A percentile compares a stretch with the other conserved stretches of the same genome.
These are phyloP conservation scores for Mariannaea sp. DNA, from an alignment of 2,329 filamentous ascomycete genomes.

Conservation along the genomic window DNA sequence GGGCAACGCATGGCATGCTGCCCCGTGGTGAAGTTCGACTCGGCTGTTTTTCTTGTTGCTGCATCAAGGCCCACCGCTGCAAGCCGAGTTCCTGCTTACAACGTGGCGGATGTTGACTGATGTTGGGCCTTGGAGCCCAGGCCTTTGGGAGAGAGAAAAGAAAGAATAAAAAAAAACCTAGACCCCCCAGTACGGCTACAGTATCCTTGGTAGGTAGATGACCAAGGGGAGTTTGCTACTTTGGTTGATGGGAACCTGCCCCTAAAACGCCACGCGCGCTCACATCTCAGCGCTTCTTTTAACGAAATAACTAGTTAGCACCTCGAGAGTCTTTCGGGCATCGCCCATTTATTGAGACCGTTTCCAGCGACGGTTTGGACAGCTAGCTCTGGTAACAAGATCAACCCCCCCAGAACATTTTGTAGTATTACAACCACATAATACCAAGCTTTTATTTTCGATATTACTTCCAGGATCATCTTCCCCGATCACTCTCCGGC, in stretches of 20 bases:
- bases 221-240: too few species aligned
- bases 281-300: too few species aligned
- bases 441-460: too few species aligned
- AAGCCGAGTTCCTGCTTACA: constrained; percentile 37
- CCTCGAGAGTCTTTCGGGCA: constrained; percentile 13
- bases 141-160: constrained; percentile 6
- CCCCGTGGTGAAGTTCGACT: constrained; percentile 24
- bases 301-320: constrained; percentile 17
- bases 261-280: too few species aligned
- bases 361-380: constrained; percentile 31
- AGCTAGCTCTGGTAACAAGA: too few species aligned
- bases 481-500: constrained; percentile 11
- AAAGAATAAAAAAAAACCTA: too few species aligned
- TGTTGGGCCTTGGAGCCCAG: constrained; percentile 10
- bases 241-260: too few species aligned
- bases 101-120: constrained; percentile 39
- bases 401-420: too few species aligned
- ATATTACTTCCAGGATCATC: too few species aligned
- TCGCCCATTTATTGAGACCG: constrained; percentile 24
- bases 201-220: too few species aligned
- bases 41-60: constrained; percentile 17
- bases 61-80: constrained; percentile 22
- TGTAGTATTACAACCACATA: too few species aligned
- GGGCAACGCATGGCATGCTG: constrained; percentile 20
- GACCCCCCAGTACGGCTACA: too few species aligned